These are phyloP conservation scores for Pichia sp. DNA, from an alignment of 1,139 yeast species.

Conservation along the genomic window DNA sequence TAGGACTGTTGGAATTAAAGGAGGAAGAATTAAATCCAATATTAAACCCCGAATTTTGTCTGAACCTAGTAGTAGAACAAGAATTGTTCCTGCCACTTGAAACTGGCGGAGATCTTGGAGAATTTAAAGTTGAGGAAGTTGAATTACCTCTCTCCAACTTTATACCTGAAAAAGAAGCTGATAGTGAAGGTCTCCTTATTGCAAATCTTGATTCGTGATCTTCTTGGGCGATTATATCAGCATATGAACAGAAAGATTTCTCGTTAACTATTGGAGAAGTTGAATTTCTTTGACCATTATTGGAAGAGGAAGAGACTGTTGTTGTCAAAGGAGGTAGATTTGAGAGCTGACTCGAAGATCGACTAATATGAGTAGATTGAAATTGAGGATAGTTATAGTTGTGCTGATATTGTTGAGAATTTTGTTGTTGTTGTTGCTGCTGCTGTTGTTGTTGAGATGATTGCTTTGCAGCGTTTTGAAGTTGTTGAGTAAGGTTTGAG, in stretches of 20 bases:
- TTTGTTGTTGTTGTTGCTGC: slow-evolving; percentile 1
- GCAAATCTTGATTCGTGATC: slow-evolving; percentile 32
- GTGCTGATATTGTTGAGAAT: neutral
- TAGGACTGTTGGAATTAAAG: neutral
- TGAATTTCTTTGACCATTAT: slow-evolving; percentile 11
- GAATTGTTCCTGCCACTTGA: slow-evolving; percentile 9
- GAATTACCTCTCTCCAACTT: slow-evolving; percentile 26
- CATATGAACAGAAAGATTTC: slow-evolving; percentile 69
- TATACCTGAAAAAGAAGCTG: slow-evolving; percentile 26
- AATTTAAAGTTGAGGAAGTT: slow-evolving; percentile 3
- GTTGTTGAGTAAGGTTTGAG: slow-evolving; percentile 24
- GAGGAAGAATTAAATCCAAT: neutral
- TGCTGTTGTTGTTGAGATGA: neutral
- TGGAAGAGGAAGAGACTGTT: slow-evolving; percentile 2
- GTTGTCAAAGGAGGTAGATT: slow-evolving; percentile 7
- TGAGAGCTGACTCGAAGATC: neutral
- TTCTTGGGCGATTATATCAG: slow-evolving; percentile 66
- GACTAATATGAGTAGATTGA: neutral
- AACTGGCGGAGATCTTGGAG: slow-evolving; percentile 8
- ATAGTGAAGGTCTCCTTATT: slow-evolving; percentile 50
- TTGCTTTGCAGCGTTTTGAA: slow-evolving; percentile 10
- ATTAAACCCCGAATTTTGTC: slow-evolving; percentile 4
- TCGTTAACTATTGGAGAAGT: slow-evolving; percentile 31
- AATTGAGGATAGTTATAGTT: neutral
- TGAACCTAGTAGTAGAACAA: neutral